A percentile compares a stretch with the other conserved stretches of the same genome.
Evolutionary conservation across 192 early-diverging fungal genomes (phyloP).

Genomic region (Blastocladiella britannica): DNA sequence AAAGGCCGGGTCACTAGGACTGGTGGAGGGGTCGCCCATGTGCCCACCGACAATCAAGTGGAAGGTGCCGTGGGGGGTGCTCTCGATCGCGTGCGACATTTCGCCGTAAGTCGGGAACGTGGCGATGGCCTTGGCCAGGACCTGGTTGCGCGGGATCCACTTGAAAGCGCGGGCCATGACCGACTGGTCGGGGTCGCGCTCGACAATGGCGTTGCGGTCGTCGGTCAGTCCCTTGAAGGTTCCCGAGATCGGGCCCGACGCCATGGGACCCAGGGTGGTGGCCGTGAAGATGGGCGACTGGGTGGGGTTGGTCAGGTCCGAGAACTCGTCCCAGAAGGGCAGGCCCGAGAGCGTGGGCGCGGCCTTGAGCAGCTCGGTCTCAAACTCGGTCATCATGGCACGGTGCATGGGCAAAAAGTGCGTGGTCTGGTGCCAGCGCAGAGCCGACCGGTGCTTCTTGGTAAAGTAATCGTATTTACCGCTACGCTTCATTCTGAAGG

Average conservation of each 20-base stretch:
- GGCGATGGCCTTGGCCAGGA: not conserved
- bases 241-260: not conserved
- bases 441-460: no score
- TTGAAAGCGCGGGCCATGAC: no score
- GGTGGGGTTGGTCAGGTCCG: not conserved
- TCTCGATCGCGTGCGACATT: not conserved
- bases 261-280: not conserved
- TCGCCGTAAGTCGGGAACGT: not conserved
- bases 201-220: not conserved
- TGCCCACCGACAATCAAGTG: no score
- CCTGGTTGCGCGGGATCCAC: not conserved
- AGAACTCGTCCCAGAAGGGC: not conserved
- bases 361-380: constrained; percentile 1
- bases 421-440: not conserved
- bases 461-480: no score
- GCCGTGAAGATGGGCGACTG: not conserved
- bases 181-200: no score
- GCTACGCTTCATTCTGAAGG: no score
- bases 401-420: not conserved
- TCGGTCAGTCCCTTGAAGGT: not conserved
- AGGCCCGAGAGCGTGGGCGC: not conserved
- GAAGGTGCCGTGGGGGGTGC: not conserved
- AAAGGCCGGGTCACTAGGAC: no score
- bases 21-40: no score
- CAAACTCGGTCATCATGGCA: not conserved